Percentiles rank a stretch among this genome's conserved stretches.
Evolutionary conservation across 1,284 basidiomycete species (phyloP).

Genomic region (Rhodotorula sp.): DNA sequence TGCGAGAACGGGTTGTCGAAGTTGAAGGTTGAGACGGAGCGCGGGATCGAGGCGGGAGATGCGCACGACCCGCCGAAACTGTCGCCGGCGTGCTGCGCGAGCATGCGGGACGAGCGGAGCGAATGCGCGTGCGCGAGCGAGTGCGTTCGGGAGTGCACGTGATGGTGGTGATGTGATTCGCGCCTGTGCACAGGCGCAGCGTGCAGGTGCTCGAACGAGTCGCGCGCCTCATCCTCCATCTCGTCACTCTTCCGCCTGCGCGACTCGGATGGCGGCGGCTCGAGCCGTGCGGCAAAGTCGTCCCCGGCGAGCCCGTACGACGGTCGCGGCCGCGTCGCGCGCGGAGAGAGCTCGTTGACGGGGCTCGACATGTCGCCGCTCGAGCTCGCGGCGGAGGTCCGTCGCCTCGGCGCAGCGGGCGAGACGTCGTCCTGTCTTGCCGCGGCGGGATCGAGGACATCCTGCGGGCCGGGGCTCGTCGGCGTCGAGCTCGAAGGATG

Average conservation of each 20-base stretch:
- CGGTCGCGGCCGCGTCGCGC: slow-evolving; percentile 6
- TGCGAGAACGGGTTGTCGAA: slow-evolving; percentile 19
- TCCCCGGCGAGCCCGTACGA: slow-evolving; percentile 8
- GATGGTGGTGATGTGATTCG: slow-evolving; percentile 7
- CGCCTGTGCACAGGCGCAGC: background rate
- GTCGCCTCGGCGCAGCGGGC: background rate
- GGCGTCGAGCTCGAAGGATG: slow-evolving; percentile 30
- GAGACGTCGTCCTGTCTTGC: background rate
- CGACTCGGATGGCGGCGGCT: slow-evolving; percentile 20
- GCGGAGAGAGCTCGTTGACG: slow-evolving; percentile 30
- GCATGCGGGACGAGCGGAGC: slow-evolving; percentile 34
- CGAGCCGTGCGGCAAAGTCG: slow-evolving; percentile 12
- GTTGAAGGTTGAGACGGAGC: slow-evolving; percentile 9
- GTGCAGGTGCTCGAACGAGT: background rate
- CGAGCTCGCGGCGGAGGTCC: slow-evolving; percentile 16
- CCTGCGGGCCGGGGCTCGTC: slow-evolving; percentile 13
- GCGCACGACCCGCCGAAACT: background rate
- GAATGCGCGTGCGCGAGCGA: slow-evolving; percentile 40
- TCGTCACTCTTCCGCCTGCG: slow-evolving; percentile 40
- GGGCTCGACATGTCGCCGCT: slow-evolving; percentile 33
- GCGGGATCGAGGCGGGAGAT: slow-evolving; percentile 14
- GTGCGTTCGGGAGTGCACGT: background rate
- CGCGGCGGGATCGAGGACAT: background rate
- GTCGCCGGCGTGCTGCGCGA: slow-evolving; percentile 28
- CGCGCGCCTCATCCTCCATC: slow-evolving; percentile 40